Conservation (phyloP, 306 rosid genomes). For the Castanea crenata region DNA sequence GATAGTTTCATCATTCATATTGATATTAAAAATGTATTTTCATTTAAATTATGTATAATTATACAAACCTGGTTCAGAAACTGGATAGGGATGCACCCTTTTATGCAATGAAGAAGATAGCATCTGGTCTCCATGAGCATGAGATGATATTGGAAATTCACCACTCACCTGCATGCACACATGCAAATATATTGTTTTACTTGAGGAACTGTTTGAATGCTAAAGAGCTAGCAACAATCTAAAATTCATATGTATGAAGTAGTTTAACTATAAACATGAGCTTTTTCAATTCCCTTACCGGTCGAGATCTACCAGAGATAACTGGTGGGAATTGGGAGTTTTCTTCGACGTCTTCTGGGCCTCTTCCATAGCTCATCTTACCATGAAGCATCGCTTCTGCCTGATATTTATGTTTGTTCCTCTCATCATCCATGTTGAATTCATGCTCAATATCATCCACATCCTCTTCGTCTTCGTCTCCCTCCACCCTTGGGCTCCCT, state of each 20-base stretch:
- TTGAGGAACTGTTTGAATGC: neutral
- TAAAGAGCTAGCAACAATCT: neutral
- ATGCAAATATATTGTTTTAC: conserved; percentile 9
- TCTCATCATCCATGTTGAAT: conserved; percentile 64
- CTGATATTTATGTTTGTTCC: conserved; percentile 47
- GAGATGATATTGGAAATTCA: conserved; percentile 52
- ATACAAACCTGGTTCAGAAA: conserved; percentile 46
- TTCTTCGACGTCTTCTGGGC: conserved; percentile 48
- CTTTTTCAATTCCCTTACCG: conserved; percentile 16
- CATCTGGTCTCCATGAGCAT: conserved; percentile 50
- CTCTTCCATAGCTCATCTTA: conserved; percentile 63
- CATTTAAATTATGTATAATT: neutral
- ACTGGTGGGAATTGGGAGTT: conserved; percentile 51
- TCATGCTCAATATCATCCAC: conserved; percentile 94
- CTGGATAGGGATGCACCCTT: conserved; percentile 59
- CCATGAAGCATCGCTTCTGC: conserved; percentile 95
- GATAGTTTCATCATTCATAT: neutral
- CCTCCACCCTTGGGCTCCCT: conserved; percentile 95
- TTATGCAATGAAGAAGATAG: conserved; percentile 51
- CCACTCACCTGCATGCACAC: conserved; percentile 60
- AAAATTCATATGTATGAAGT: neutral
- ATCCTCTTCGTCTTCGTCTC: conserved; percentile 96
- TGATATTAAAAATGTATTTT: neutral
- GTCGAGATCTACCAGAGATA: conserved; percentile 38
- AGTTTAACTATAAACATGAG: neutral